Evolutionary conservation across 176 grass and related monocot species (phyloP), one percentile per base, ranked within the genome.

Genomic region (Cenchrus fungigraminus): DNA sequence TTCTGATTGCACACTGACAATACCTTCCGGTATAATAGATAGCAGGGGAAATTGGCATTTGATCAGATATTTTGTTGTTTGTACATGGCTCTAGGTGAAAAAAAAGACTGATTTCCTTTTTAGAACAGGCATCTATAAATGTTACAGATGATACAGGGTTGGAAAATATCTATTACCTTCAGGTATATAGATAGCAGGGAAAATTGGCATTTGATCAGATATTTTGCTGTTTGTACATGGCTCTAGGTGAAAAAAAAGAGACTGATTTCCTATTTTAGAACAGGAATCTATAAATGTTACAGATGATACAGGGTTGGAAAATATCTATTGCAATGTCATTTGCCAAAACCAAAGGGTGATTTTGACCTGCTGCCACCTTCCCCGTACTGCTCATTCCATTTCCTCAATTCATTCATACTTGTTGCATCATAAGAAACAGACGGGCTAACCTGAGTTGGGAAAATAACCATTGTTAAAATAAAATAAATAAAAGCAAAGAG

Each of bases 381-480:
- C 16, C 96, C 96, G n/a, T 95, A 98, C 65, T 95, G 91, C 78
- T 98, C 93, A 49, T 98, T 98, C 96, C 93, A 98, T 92, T 93
- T 95, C 68, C 96, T 89, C 82, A 98, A 81, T 72, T 95, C 93
- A 17, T 95, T 95, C 96, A 98, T 98, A 82, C 87, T 95, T 17
- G 87, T 90, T 8, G 96, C 93, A 11, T 98, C 90, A 81, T 94
- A 93, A 6, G 96, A 92, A 65, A 98, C 89, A 34, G 96, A 98
- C 1, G 96, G 84, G 46, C 96, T 87, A 77, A 98, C 93, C 96
- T 98, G 82, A 20, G 34, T 79, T 50, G 28, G 4, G 28, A 87
- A 57, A 86, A 73, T 77, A 40, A 46, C 22, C 70, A 50, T 68
- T 19, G 29, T 91, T 60, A 76, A 40, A 68, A 50, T 32, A 34